A percentile compares a stretch with the other conserved stretches of the same genome.
Conservation (phyloP, 192 early-diverging fungal genomes). For the Podila horticola region DNA sequence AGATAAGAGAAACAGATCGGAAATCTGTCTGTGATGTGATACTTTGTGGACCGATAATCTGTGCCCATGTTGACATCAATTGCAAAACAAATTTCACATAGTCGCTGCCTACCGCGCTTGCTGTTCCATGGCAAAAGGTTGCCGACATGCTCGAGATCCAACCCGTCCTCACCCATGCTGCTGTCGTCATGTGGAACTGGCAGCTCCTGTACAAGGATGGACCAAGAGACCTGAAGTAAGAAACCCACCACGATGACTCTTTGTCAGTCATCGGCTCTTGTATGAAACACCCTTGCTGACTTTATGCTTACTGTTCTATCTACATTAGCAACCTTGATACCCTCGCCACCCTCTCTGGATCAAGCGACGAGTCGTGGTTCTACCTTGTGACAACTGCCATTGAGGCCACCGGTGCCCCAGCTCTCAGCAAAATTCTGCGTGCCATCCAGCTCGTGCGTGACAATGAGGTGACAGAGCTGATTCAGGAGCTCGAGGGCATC, state of each 20-base stretch:
- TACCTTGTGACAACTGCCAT: conserved; percentile 92
- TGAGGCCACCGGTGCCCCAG: conserved; percentile 82
- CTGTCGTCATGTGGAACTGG: conserved; percentile 94
- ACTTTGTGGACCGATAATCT: neutral
- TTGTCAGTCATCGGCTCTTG: neutral
- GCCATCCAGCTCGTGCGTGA: conserved; percentile 71
- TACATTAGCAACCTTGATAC: conserved; percentile 78
- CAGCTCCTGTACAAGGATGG: conserved; percentile 84
- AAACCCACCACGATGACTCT: neutral
- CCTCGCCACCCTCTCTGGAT: conserved; percentile 86
- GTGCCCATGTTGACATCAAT: neutral
- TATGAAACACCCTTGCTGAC: neutral
- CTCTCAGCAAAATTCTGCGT: conserved; percentile 71
- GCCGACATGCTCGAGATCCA: conserved; percentile 82
- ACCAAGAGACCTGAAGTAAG: conserved; percentile 75
- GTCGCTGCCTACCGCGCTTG: conserved; percentile 79
- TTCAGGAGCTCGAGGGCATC: conserved; percentile 67
- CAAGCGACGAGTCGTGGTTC: conserved; percentile 96
- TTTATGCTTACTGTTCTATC: conserved; percentile 2
- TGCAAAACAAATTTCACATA: conserved; percentile 17
- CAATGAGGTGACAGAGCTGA: conserved; percentile 55
- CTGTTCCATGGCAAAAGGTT: conserved; percentile 85
- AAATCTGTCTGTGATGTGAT: neutral
- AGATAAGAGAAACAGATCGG: neutral
- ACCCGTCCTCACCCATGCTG: conserved; percentile 89